Evolutionary conservation across 1,284 basidiomycete genomes (phyloP).

Genomic region (Waitea zeae): DNA sequence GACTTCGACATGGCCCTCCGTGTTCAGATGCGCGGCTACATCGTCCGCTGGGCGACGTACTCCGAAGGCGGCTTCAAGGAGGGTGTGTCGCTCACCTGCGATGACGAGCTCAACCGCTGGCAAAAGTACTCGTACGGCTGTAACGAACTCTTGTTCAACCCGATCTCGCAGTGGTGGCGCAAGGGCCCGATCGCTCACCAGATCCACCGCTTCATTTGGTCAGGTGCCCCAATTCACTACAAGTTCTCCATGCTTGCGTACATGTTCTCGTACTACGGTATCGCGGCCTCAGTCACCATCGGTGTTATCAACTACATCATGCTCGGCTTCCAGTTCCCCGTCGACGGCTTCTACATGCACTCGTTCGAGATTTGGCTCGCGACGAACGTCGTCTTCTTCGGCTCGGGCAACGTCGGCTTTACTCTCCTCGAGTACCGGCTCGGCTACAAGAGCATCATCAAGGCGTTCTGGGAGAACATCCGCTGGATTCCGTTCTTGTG

Average conservation of each 20-base stretch:
- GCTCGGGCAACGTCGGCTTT: slow-evolving; percentile 27
- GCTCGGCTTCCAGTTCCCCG: slow-evolving; percentile 27
- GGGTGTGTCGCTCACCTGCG: slow-evolving; percentile 34
- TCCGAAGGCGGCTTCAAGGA: slow-evolving; percentile 35
- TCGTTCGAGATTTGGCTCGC: slow-evolving; percentile 28
- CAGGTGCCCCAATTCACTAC: slow-evolving; percentile 21
- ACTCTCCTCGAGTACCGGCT: slow-evolving; percentile 31
- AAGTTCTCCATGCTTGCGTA: slow-evolving; percentile 26
- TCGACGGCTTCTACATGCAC: slow-evolving; percentile 25
- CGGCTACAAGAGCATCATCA: slow-evolving; percentile 17
- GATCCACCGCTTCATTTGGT: slow-evolving; percentile 27
- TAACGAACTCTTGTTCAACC: slow-evolving; percentile 21
- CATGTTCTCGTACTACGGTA: slow-evolving; percentile 27
- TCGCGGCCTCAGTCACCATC: slow-evolving; percentile 20
- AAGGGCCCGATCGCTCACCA: slow-evolving; percentile 29
- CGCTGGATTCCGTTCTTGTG: slow-evolving; percentile 30
- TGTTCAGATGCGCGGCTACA: slow-evolving; percentile 29
- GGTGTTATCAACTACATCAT: slow-evolving; percentile 23
- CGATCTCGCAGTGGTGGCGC: slow-evolving; percentile 26
- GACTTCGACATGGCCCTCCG: slow-evolving; percentile 40
- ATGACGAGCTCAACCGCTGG: slow-evolving; percentile 38
- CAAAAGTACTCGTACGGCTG: slow-evolving; percentile 27
- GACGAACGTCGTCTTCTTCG: slow-evolving; percentile 32
- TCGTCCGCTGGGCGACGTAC: slow-evolving; percentile 39
- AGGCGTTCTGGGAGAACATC: slow-evolving; percentile 22